phyloP scores from a whole-genome alignment of 2,329 filamentous ascomycete genomes.

The Ascosphaera aggregata region DNA sequence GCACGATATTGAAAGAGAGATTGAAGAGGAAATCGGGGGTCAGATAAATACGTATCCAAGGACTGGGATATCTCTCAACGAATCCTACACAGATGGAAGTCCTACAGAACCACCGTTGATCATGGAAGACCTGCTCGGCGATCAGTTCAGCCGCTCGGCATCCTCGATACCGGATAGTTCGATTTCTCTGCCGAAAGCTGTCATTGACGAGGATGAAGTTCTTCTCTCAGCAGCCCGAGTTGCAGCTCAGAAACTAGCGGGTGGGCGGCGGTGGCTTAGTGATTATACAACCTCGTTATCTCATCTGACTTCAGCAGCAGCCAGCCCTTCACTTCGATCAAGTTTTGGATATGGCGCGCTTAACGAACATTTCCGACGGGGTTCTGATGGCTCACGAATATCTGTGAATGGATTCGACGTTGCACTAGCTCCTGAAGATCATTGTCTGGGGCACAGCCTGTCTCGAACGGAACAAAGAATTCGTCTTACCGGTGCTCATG shows the following conservation, averaged over 20 bases:
- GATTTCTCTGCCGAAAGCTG: slow-evolving; percentile 2
- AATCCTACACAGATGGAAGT: slow-evolving; percentile 3
- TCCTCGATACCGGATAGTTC: slow-evolving; percentile 1
- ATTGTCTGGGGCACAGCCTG: slow-evolving; percentile 16
- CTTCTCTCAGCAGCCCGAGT: slow-evolving; percentile 19
- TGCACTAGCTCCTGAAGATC: slow-evolving; percentile 16
- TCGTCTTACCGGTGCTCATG: slow-evolving; percentile 19
- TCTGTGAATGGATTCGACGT: slow-evolving; percentile 18
- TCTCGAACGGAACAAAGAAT: slow-evolving; percentile 22
- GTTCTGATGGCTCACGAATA: slow-evolving; percentile 7
- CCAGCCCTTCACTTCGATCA: not conserved
- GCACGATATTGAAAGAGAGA: not conserved
- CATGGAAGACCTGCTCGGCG: slow-evolving; percentile 5
- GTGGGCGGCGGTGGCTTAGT: slow-evolving; percentile 9
- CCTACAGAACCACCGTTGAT: slow-evolving; percentile 3
- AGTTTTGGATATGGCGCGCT: slow-evolving; percentile 1
- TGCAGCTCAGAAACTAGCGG: slow-evolving; percentile 16
- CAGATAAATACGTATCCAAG: slow-evolving; percentile 4
- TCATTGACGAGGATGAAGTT: slow-evolving; percentile 19
- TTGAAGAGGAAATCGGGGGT: slow-evolving; percentile 6
- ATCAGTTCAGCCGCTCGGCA: slow-evolving; percentile 2
- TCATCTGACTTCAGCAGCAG: not conserved
- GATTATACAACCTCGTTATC: not conserved
- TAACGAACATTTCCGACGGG: slow-evolving; percentile 5
- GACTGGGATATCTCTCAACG: not conserved